These are phyloP conservation scores for Aspergillus neoniger DNA, from an alignment of 2,329 filamentous ascomycete genomes.

Conservation along the genomic window DNA sequence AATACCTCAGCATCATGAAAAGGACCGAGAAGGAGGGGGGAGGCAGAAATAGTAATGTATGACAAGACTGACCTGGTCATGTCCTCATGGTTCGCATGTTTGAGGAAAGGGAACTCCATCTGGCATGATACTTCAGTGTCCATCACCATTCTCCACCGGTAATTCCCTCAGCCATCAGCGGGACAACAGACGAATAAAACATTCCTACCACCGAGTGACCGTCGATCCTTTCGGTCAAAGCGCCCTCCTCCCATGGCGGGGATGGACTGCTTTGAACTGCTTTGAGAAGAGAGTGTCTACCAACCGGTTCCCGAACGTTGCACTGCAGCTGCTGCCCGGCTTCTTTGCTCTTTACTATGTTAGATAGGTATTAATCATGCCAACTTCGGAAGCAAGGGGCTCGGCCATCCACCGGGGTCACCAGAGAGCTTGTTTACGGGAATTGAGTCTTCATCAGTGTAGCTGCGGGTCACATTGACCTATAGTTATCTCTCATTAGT, in stretches of 20 bases:
- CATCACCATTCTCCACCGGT: background rate
- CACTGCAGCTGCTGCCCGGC: background rate
- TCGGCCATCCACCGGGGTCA: background rate
- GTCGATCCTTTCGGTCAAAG: background rate
- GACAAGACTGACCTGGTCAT: constrained; percentile 3
- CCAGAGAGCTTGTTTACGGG: background rate
- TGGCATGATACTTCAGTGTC: background rate
- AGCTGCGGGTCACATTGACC: background rate
- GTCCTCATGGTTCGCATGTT: background rate
- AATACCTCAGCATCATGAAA: constrained; percentile 5
- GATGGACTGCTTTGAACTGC: background rate
- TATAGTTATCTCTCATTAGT: background rate
- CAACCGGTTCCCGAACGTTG: background rate
- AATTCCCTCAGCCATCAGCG: background rate
- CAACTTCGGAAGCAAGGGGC: background rate
- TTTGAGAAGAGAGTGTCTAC: too few relatives aligned
- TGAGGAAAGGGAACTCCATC: background rate
- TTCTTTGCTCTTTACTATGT: background rate
- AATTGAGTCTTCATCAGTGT: background rate
- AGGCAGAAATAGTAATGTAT: background rate
- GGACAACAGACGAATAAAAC: background rate
- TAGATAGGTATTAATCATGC: background rate
- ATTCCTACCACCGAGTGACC: background rate
- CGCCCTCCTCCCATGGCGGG: background rate
- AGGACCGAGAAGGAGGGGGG: background rate